These are phyloP conservation scores for Aureobasidium sp. DNA, from an alignment of 2,329 filamentous ascomycete species.

Conservation along the genomic window DNA sequence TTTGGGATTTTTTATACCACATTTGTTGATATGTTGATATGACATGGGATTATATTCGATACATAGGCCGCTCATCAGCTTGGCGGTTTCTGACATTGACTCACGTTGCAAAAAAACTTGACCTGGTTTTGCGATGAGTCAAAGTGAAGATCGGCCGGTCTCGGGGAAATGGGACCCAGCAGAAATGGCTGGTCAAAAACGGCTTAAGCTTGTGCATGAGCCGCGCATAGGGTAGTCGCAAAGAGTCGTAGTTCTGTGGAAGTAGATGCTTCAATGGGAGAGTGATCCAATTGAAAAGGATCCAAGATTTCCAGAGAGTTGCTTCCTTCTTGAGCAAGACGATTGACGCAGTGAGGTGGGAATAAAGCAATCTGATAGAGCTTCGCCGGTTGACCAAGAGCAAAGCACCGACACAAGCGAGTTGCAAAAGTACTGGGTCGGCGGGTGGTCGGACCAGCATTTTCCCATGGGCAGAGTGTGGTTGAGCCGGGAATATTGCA, in stretches of 20 bases:
- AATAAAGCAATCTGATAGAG: constrained; percentile 7
- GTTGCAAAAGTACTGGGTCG: constrained; percentile 6
- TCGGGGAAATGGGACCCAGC: neutral
- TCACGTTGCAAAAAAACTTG: constrained; percentile 6
- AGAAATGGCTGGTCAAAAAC: constrained; percentile 10
- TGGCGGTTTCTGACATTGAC: neutral
- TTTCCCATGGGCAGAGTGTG: neutral
- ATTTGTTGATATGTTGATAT: constrained; percentile 8
- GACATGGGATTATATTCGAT: constrained; percentile 4
- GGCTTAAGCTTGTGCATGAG: neutral
- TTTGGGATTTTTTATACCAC: constrained; percentile 9
- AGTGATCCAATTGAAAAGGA: neutral
- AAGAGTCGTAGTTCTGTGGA: neutral
- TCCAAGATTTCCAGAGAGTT: too few relatives aligned
- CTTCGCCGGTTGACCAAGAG: constrained; percentile 1
- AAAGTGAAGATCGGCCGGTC: constrained; percentile 10
- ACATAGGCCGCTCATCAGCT: too few relatives aligned
- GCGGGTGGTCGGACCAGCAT: neutral
- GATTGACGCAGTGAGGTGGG: neutral
- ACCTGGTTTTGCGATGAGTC: constrained; percentile 6
- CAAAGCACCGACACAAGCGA: neutral
- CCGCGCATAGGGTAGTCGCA: neutral
- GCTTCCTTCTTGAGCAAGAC: neutral
- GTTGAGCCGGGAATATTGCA: constrained; percentile 4
- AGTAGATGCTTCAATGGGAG: neutral